Evolutionary conservation across 257 asterid genomes (phyloP).

Genomic region (Paulownia fortunei): DNA sequence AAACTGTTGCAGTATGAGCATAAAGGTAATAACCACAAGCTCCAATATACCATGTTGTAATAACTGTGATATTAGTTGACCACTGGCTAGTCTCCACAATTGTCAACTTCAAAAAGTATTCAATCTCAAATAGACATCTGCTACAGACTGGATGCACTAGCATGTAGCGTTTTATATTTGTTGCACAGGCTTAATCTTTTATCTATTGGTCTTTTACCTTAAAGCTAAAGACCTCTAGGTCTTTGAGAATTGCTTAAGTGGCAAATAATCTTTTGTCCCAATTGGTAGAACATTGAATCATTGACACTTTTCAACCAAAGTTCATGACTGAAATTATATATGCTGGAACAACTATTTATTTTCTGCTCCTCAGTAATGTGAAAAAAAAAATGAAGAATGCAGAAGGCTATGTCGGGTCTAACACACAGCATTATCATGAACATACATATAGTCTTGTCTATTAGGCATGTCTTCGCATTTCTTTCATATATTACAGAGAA

Average conservation of each 20-base stretch:
- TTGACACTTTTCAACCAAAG: slow-evolving; percentile 1
- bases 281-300: neutral
- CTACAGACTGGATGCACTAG: neutral
- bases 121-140: slow-evolving; percentile 1
- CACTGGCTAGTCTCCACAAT: neutral
- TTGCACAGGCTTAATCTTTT: neutral
- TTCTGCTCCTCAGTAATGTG: neutral
- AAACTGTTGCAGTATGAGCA: neutral
- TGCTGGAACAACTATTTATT: neutral
- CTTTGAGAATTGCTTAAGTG: slow-evolving; percentile 3
- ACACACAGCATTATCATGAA: neutral
- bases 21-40: neutral
- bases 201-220: slow-evolving; percentile 2
- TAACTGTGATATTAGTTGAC: slow-evolving; percentile 11
- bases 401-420: neutral
- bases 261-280: neutral
- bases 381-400: slow-evolving; percentile 7
- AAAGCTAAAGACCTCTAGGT: slow-evolving; percentile 6
- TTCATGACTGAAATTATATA: neutral
- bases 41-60: neutral
- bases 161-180: neutral
- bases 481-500: neutral
- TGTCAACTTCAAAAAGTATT: neutral
- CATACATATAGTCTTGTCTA: slow-evolving; percentile 4
- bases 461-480: neutral